phyloP scores from a whole-genome alignment of 306 rosid species.

The Cicer chorassanicum region DNA sequence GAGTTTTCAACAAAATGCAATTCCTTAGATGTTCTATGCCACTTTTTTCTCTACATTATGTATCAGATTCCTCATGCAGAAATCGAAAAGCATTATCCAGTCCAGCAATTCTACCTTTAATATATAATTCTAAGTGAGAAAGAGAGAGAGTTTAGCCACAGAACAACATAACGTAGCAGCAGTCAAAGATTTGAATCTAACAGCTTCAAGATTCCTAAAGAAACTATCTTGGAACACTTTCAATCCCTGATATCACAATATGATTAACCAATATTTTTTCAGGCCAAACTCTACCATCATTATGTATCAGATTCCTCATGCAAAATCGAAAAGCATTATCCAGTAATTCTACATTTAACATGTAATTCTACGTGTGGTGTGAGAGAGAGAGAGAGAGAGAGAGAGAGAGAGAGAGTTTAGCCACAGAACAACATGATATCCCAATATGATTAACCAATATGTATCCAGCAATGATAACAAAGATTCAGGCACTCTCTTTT shows the following conservation, averaged over 20 bases:
- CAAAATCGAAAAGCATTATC: constrained; percentile 1
- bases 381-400: not conserved
- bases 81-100: constrained; percentile 10
- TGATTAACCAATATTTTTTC: not conserved
- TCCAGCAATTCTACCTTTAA: not conserved
- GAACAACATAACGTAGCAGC: not conserved
- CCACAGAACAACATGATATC: not conserved
- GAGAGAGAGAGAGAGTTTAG: not conserved
- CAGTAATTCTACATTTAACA: not conserved
- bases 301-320: constrained; percentile 7
- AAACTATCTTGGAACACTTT: not conserved
- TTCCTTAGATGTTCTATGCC: no score
- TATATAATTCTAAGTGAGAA: not conserved
- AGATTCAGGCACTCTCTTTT: constrained; percentile 26
- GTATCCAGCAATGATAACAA: constrained; percentile 27
- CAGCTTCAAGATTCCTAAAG: no score
- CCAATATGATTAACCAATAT: not conserved
- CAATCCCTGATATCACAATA: constrained; percentile 1
- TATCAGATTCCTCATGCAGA: not conserved
- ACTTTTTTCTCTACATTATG: not conserved
- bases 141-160: not conserved
- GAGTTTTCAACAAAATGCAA: no score
- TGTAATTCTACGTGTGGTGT: not conserved
- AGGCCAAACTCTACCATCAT: not conserved
- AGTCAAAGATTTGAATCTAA: constrained; percentile 1